These are phyloP conservation scores for Hypoxylon trugodes DNA, from an alignment of 495 filamentous ascomycete species.

Conservation along the genomic window DNA sequence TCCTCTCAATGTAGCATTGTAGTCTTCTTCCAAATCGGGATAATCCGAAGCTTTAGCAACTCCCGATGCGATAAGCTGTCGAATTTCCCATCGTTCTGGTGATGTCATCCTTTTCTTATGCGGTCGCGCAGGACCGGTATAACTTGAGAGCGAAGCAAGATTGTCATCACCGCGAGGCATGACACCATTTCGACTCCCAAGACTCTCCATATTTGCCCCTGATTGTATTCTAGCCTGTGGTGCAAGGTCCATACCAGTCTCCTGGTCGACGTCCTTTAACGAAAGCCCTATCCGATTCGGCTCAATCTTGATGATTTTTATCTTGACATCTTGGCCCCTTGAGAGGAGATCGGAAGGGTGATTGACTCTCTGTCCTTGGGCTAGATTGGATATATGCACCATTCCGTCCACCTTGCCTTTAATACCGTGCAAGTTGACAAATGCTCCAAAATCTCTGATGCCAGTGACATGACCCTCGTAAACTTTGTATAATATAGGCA, in stretches of 20 bases:
- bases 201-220: conserved; percentile 87
- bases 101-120: conserved; percentile 93
- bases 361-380: conserved; percentile 85
- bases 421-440: conserved; percentile 90
- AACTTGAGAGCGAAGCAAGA: conserved; percentile 72
- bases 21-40: conserved; percentile 94
- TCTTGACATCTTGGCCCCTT: conserved; percentile 83
- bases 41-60: conserved; percentile 90
- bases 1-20: conserved; percentile 84
- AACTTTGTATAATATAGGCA: conserved; percentile 83
- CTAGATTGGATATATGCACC: conserved; percentile 95
- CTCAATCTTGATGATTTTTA: conserved; percentile 91
- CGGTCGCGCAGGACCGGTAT: conserved; percentile 56
- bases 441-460: conserved; percentile 93
- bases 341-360: conserved; percentile 89
- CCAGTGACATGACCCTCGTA: conserved; percentile 91
- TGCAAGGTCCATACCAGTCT: conserved; percentile 82
- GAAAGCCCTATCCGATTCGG: conserved; percentile 82
- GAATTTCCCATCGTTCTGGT: conserved; percentile 96
- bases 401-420: conserved; percentile 90
- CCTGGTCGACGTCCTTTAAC: conserved; percentile 97
- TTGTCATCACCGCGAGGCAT: conserved; percentile 53
- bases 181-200: conserved; percentile 74
- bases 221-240: conserved; percentile 85
- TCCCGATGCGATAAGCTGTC: conserved; percentile 93